Evolutionary conservation across 2,329 filamentous ascomycete species (phyloP), one percentile per base, ranked within the genome.

Genomic region (Ophiognomonia clavigignenti-juglandacearum): DNA sequence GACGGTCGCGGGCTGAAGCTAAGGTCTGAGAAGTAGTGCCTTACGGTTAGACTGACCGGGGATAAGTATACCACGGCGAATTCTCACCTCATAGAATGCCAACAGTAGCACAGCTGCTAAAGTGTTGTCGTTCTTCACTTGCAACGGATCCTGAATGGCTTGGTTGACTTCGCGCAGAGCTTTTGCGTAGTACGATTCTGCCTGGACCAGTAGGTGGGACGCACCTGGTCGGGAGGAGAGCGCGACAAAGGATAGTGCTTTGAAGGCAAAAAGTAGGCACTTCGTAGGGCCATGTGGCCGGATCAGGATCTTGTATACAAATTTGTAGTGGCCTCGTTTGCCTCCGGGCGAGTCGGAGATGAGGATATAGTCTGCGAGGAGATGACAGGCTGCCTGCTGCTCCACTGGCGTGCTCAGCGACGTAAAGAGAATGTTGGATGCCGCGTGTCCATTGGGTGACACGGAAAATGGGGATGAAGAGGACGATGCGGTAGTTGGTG

Each of bases 331-430:
- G 11, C 40, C 32, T 29, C 46, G 38, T 18, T 36, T 40, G 14
- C 40, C 46, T 6, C 24, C 39, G 9, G 27, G 32, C 46, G 38
- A 39, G 14, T 40, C 23, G 6, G 46, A 45, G 23, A 43, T 29
- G 7, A 46, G 44, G 8, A 57, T 55, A 16, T 53, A 57, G 38
- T 57, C 55, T 4, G 56, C 52, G 11, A 57, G 47, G 16, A 57
- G 55, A 44, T 46, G 56, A 19, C 55, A 57, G 9, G 54, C 53
- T 1, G 56, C 56, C 29, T 57, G 56, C 27, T 57, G 50, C 13
- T 56, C 54, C 13, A 57, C 45, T 3, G 56, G 53, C 11, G 55
- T 57, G 36, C 26, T 27, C 10, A 46, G 37, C 3, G 37, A 41
- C 45, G 44, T 19, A 32, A 40, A 32, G 23, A 22, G 41, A 11